Evolutionary conservation across 208 protist species (phyloP), one percentile per base, ranked within the genome.

Genomic region (Trypanosoma rangeli): DNA sequence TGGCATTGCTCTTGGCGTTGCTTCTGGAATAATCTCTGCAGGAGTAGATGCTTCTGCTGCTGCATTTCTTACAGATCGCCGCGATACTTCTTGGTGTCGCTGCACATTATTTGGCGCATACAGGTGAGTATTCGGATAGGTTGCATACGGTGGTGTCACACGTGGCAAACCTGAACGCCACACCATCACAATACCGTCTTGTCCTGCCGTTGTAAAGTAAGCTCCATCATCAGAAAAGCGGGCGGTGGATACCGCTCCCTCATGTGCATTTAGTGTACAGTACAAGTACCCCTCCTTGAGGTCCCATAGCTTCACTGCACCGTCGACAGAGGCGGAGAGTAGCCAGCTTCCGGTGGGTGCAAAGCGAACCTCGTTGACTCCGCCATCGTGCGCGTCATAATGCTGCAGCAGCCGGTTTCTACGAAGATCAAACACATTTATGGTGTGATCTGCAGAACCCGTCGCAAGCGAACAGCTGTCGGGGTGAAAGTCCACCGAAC

Each of bases 391-490:
- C 3, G 87, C 93, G 20, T 72, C 70, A 73, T 95, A 97, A 74
- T 89, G 83, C 73, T 98, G 94, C 5, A 98, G 42, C 5, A 97
- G 72, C 24, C 74, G 76, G 39, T 87, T 85, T 39, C 59, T 70
- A 24, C 94, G 87, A 24, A 98, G 70, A 70, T 97, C 93, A 66
- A 85, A 98, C 7, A 98, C n/a, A 29, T 94, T 92, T n/a, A 98
- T 68, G 18, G 76, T 81, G 42, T 87, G 79, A 74, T 83, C 81
- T 15, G 73, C 81, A 57, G 86, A 82, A 8, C 86, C 81, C 49
- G 78, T 85, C 15, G 88, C 94, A 20, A 98, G 64, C 63, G 78
- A 85, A 71, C 85, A 80, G 28, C 94, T 93, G 54, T 92, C 82
- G 4, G 91, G 91, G 62, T 94, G 87, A 69, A 98, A 97, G 57